Base-by-base conservation (phyloP, 768 basidiomycete species). In the Leccinellum albellum region DNA sequence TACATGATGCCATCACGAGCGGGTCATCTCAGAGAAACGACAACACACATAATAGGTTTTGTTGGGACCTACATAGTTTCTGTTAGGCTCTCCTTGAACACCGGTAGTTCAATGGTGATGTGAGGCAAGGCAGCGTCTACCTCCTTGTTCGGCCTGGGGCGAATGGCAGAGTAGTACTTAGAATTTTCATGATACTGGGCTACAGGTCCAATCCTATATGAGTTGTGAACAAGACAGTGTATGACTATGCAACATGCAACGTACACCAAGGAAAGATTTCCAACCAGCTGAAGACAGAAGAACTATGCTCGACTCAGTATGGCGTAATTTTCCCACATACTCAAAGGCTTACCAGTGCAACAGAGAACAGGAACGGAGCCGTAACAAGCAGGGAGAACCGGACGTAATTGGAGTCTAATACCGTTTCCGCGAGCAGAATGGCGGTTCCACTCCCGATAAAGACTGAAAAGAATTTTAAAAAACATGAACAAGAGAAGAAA, bases 161-260 rank as follows among this genome's bases (percentile, higher is more conserved):
- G 77, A 52, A 83, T 66, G 7, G 89, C 88, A 23, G 89, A 91
- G 68, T 90, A 94, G 72, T 88, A 94, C 51, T 77, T 82, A 0
- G 89, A 91, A 68, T 93, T 94, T 67, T 92, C 85, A 63, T 89
- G 83, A 71, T 84, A 90, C 61, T 94, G 92, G 2, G 90, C 83
- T 23, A 94, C 87, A 9, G 92, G 92, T 28, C 91, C 91, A 59
- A 93, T 61, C 45, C 88, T 88, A 55, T 17, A 37, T 2, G 37
- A 3, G 37, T 37, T 21, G n/a, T 69, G 6, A 60, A 46, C 32
- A 45, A 48, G 8, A 49, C 3, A 48, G n/a, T 35, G 26, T 55
- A 17, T 57, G 51, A 26, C 8, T 35, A 31, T n/a, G 31, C 8
- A 20, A 55, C 33, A n/a, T 53, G 21, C 4, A 15, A 60, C 52